A percentile compares a stretch with the other conserved stretches of the same genome.
Conservation (phyloP, 2,329 filamentous ascomycete species). For the Botrytis medusae region DNA sequence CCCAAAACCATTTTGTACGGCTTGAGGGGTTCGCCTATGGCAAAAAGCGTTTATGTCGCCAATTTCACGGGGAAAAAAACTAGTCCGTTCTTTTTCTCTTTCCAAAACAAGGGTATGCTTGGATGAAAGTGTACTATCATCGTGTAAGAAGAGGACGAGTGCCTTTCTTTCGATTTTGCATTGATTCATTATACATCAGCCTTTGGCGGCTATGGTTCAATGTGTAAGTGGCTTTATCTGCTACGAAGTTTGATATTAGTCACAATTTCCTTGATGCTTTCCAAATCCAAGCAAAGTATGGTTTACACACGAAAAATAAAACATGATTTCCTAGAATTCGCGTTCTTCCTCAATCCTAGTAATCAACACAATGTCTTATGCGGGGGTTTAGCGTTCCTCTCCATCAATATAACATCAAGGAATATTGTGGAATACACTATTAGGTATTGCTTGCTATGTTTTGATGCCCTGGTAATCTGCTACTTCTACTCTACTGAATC, state of each 20-base stretch:
- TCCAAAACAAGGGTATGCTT: constrained; percentile 9
- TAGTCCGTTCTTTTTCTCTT: constrained; percentile 3
- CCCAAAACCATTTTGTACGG: neutral
- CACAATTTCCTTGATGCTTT: neutral
- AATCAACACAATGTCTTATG: constrained; percentile 3
- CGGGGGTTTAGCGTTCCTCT: neutral
- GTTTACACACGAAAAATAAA: neutral
- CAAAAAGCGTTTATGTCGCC: constrained; percentile 7
- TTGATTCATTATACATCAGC: neutral
- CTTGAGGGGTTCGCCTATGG: neutral
- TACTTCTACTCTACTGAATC: neutral
- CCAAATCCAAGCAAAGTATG: neutral
- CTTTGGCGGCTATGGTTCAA: neutral
- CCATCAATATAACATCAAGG: neutral
- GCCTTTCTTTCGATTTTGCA: neutral
- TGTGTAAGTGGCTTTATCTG: neutral
- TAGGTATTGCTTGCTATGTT: constrained; percentile 6
- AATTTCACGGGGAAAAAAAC: constrained; percentile 9
- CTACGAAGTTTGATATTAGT: neutral
- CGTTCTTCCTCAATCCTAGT: neutral
- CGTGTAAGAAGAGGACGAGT: neutral
- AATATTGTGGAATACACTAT: neutral
- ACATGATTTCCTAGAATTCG: neutral
- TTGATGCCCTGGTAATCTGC: neutral
- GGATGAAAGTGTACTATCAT: neutral